Base-by-base conservation (phyloP, 768 basidiomycete species). In the Podaxis mareebaensis region DNA sequence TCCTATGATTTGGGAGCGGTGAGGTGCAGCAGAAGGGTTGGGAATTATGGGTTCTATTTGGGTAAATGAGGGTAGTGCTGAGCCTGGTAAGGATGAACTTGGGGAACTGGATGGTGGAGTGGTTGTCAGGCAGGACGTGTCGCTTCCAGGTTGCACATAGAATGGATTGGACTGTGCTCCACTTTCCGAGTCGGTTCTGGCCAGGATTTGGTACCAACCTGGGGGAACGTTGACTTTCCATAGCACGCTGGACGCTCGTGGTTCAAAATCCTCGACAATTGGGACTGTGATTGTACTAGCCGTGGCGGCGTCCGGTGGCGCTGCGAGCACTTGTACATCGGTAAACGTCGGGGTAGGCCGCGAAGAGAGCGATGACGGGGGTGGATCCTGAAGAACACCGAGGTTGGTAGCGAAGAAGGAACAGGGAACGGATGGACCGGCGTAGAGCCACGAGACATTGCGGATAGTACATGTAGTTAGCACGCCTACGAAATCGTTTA, bases 331-430 rank as follows among this genome's bases (percentile, higher is more conserved):
- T 10, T 26, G 4, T 0, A 6, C 38, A 38, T 49, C 24, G 39
- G 48, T 11, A 33, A 36, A 53, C 2, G 60, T 58, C n/a, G 38
- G 38, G 8, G 39, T 64, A 36, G 28, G 63, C 28, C 28, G 46
- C 20, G 30, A 36, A 24, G 64, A 36, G 0, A 55, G 17, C 40
- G 64, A 62, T 12, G 64, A 42, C 13, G 63, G 59, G 10, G 67
- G 57, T 13, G 64, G 6, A 42, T 65, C 64, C 54, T 76, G 74
- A 2, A 48, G 1, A n/a, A 79, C 74, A 24, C 69, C 71, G 28
- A 67, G 3, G 52, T 66, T 58, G 59, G 63, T 64, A 8, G 57
- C 60, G n/a, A 24, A 17, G 26, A 64, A 51, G 20, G 51, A 46
- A 57, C 62, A 48, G 40, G 26, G 44, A 5, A n/a, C 7, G 12